A percentile compares a stretch with the other conserved stretches of the same genome.
phyloP scores from a whole-genome alignment of 1,284 basidiomycete genomes.

The Coniferiporia weirii region DNA sequence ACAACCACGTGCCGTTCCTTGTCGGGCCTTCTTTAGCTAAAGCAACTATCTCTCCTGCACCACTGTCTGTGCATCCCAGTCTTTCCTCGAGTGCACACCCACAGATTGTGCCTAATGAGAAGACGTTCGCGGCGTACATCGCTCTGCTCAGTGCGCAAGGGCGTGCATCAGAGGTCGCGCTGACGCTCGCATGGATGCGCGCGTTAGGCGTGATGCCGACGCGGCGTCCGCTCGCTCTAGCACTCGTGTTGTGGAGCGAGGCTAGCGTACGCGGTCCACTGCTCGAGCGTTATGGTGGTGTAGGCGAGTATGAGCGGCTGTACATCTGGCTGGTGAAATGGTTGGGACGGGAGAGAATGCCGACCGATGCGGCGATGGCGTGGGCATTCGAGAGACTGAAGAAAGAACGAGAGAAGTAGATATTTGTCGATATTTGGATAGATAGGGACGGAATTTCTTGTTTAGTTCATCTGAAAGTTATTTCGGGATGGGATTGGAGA shows the following conservation, averaged over 20 bases:
- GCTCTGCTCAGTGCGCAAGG: conserved; percentile 51
- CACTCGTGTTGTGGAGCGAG: conserved; percentile 69
- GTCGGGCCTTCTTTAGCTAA: not conserved
- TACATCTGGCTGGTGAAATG: conserved; percentile 62
- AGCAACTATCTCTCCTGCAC: not conserved
- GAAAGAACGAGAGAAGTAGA: conserved; percentile 4
- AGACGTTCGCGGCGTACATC: conserved; percentile 59
- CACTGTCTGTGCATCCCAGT: not conserved
- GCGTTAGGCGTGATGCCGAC: conserved; percentile 49
- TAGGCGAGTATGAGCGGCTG: conserved; percentile 46
- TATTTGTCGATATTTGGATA: no score
- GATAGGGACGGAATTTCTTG: no score
- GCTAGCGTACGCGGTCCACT: conserved; percentile 56
- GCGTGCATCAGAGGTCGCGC: conserved; percentile 55
- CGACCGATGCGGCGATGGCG: conserved; percentile 33
- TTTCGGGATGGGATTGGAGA: not conserved
- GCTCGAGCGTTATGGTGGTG: conserved; percentile 39
- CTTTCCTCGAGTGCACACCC: conserved; percentile 24
- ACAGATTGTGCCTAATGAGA: conserved; percentile 43
- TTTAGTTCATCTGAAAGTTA: not conserved
- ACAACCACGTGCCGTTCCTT: not conserved
- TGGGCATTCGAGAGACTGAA: conserved; percentile 9
- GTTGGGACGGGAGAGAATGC: conserved; percentile 52
- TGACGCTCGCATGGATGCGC: conserved; percentile 77
- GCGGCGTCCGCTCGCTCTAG: conserved; percentile 51